Evolutionary conservation across 2,329 filamentous ascomycete genomes (phyloP).

Genomic region (Aspergillus niger): DNA sequence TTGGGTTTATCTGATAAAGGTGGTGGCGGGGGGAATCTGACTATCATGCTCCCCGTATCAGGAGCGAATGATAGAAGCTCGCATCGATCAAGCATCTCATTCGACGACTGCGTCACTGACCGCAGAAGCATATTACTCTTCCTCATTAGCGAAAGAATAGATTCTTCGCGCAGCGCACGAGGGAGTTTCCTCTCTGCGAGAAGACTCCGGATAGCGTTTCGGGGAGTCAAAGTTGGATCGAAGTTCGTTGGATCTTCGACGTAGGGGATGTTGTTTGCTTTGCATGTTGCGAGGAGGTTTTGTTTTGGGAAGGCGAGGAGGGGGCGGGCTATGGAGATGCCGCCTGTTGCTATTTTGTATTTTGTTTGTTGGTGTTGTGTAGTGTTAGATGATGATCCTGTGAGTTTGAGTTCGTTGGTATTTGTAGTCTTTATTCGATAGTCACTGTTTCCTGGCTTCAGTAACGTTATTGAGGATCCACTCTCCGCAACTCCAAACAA

Average conservation of each 20-base stretch:
- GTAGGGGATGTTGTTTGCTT: constrained; percentile 68
- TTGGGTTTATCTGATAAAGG: neutral
- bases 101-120: constrained; percentile 55
- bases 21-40: constrained; percentile 30
- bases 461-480: constrained; percentile 48
- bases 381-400: neutral
- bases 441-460: neutral
- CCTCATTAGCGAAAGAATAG: constrained; percentile 63
- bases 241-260: constrained; percentile 83
- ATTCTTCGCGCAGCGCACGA: constrained; percentile 64
- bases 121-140: constrained; percentile 51
- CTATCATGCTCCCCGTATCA: constrained; percentile 36
- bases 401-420: neutral
- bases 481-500: constrained; percentile 71
- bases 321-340: constrained; percentile 41
- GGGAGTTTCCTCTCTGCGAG: constrained; percentile 64
- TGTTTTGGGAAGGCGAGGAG: constrained; percentile 63
- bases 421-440: neutral
- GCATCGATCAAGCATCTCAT: constrained; percentile 52
- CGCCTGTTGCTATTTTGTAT: constrained; percentile 34
- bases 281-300: constrained; percentile 66
- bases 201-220: constrained; percentile 78
- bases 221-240: constrained; percentile 71
- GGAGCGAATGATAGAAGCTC: constrained; percentile 35
- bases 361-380: neutral